Evolutionary conservation across 2,329 filamentous ascomycete genomes (phyloP), one percentile per base, ranked within the genome.

Genomic region (Phyllosticta citriasiana): DNA sequence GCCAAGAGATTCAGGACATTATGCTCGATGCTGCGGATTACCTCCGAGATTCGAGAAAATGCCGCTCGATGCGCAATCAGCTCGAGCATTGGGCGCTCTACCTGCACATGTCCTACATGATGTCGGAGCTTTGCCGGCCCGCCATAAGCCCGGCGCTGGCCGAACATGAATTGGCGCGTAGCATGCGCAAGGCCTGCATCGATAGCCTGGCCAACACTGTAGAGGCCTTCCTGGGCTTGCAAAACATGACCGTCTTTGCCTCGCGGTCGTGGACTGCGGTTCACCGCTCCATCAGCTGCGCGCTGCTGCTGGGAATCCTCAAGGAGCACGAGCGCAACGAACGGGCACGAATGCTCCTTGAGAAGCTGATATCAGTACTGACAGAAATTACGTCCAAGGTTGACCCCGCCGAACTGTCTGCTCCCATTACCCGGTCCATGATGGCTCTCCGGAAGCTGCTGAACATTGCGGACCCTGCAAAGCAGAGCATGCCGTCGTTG

Each of bases 41-140:
- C 65, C 73, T 86, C 16, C 80, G 83, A 61, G 82, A 85, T 61
- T 78, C 78, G 54, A 58, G 77, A 66, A 67, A 77, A 69, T 80
- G 78, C 65, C 73, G 72, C 7, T 76, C 77, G 0, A 75, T 77
- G 64, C 71, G 74, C 53, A 79, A 86, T 64, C 82, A 84, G 63
- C 71, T 86, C 2, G 81, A 86, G 68, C 80, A 84, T 63, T 82
- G 84, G 70, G 82, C 81, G 0, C 69, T 86, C 4, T 84, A 84
- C 66, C 72, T 86, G 3, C 84, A 86, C 67, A 80, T 81, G 22
- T 84, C 82, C 7, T 86, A 86, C 69, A 80, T 84, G 62, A 80
- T 80, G 24, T 85, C 83, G 4, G 84, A 86, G 71, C 79, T 86
- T 33, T 85, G 82, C 67, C 79, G 84, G 33, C 82, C 83, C 35